phyloP scores from a whole-genome alignment of 495 filamentous ascomycete genomes.

The Trichoderma orchidacearum region DNA sequence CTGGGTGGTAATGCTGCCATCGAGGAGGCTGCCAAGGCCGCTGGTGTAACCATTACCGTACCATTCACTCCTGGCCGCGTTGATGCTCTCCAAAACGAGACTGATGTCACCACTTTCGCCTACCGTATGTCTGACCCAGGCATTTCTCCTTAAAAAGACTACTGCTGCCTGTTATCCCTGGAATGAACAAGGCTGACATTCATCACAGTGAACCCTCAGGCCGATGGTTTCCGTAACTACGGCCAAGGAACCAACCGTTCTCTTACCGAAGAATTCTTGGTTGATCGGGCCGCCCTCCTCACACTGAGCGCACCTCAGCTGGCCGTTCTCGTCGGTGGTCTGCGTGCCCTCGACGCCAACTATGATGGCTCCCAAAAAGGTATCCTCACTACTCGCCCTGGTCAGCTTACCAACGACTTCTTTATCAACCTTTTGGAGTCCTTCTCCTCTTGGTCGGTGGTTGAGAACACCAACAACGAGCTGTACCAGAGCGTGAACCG shows the following conservation, averaged over 20 bases:
- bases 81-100: constrained; percentile 45
- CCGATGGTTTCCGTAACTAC: constrained; percentile 66
- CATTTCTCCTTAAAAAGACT: too few species aligned
- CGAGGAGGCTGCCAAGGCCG: constrained; percentile 45
- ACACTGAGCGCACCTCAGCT: constrained; percentile 54
- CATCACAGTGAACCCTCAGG: constrained; percentile 34
- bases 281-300: constrained; percentile 54
- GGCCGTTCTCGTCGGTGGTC: constrained; percentile 53
- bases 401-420: constrained; percentile 60
- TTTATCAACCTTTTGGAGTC: constrained; percentile 61
- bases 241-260: constrained; percentile 43
- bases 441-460: constrained; percentile 49
- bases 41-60: constrained; percentile 16
- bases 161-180: not conserved
- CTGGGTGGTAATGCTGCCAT: constrained; percentile 55
- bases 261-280: constrained; percentile 47
- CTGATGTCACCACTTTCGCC: constrained; percentile 45
- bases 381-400: constrained; percentile 49
- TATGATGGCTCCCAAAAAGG: constrained; percentile 48
- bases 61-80: constrained; percentile 35
- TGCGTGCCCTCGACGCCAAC: constrained; percentile 52
- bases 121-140: constrained; percentile 17
- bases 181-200: not conserved
- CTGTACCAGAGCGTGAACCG: constrained; percentile 48
- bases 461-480: constrained; percentile 28